Evolutionary conservation across 306 rosid genomes (phyloP).

Genomic region (Lupinus albus): DNA sequence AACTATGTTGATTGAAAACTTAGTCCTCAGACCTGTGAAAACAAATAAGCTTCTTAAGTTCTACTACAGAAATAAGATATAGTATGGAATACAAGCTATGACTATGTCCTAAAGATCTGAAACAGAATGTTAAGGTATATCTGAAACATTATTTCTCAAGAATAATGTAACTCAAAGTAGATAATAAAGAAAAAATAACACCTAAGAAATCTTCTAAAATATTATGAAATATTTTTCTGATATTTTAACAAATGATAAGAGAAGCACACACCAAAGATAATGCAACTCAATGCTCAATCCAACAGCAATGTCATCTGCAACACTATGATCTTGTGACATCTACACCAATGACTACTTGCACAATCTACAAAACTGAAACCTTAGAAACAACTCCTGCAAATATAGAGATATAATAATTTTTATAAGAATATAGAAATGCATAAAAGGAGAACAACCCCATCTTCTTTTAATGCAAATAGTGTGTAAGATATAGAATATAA

Average conservation of each 20-base stretch:
- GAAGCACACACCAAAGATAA: constrained; percentile 31
- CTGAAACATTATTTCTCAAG: neutral
- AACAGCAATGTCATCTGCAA: constrained; percentile 25
- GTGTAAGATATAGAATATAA: constrained; percentile 9
- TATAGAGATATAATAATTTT: constrained; percentile 29
- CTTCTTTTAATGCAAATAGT: neutral
- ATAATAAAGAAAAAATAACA: too few relatives aligned
- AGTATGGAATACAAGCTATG: neutral
- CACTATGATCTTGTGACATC: constrained; percentile 39
- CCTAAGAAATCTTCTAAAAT: too few relatives aligned
- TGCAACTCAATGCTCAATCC: constrained; percentile 9
- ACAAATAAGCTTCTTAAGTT: neutral
- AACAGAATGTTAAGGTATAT: constrained; percentile 12
- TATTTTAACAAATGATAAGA: constrained; percentile 10
- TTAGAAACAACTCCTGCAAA: constrained; percentile 41
- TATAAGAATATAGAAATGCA: too few relatives aligned
- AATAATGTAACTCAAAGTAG: neutral
- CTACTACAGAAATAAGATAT: neutral
- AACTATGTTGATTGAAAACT: constrained; percentile 11
- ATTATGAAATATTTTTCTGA: too few relatives aligned
- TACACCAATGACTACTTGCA: constrained; percentile 40
- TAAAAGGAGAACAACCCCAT: constrained; percentile 10
- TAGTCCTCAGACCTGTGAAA: constrained; percentile 39
- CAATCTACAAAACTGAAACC: constrained; percentile 31
- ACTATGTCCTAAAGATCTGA: neutral